These are phyloP conservation scores for Quercus wislizeni DNA, from an alignment of 306 rosid genomes.

Conservation along the genomic window DNA sequence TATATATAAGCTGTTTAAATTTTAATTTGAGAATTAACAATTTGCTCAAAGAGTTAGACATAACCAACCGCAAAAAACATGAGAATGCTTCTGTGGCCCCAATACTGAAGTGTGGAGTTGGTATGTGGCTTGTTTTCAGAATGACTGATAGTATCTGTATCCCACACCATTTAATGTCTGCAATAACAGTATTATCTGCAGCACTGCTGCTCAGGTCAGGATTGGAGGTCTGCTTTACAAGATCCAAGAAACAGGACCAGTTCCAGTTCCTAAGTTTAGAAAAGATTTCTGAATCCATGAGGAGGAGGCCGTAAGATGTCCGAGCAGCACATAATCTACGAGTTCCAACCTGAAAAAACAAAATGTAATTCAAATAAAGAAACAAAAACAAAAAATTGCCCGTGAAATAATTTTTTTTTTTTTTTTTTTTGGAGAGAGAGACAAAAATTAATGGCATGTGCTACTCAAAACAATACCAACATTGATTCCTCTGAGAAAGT, in stretches of 20 bases:
- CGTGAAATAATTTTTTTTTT: not conserved
- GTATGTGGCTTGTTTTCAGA: conserved; percentile 51
- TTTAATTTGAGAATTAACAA: conserved; percentile 6
- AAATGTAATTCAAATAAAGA: not conserved
- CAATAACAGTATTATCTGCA: conserved; percentile 14
- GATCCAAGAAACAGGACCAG: conserved; percentile 69
- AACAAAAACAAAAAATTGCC: not conserved
- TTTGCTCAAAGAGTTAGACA: conserved; percentile 2
- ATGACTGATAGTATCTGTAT: conserved; percentile 49
- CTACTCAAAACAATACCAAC: not conserved
- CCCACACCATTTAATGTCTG: conserved; percentile 69
- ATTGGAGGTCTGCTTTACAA: conserved; percentile 34
- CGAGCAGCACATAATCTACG: conserved; percentile 38
- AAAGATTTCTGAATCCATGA: conserved; percentile 52
- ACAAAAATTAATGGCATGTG: not conserved
- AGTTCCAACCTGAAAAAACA: conserved; percentile 37
- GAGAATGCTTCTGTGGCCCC: conserved; percentile 48
- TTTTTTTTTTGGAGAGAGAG: not conserved
- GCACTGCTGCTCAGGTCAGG: conserved; percentile 7
- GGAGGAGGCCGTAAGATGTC: conserved; percentile 70
- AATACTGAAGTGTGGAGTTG: conserved; percentile 39
- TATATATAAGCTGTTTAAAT: not conserved
- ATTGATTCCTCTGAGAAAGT: not conserved
- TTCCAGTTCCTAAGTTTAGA: conserved; percentile 76
- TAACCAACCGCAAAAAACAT: conserved; percentile 58